Conservation (phyloP, 306 rosid species). For the Vicia villosa region DNA sequence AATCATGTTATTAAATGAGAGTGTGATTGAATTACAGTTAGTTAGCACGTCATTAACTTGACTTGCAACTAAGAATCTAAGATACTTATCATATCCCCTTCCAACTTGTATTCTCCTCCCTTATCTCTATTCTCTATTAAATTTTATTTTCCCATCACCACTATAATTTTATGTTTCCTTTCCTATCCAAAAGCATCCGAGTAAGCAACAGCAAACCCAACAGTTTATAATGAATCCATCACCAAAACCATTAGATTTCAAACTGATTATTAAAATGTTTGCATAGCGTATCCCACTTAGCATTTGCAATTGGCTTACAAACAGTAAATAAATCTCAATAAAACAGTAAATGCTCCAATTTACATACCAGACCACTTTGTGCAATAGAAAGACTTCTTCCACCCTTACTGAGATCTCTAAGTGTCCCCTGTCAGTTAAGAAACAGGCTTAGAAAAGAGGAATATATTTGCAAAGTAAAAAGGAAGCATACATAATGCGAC, state of each 20-base stretch:
- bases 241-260: constrained; percentile 17
- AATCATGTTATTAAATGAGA: constrained; percentile 9
- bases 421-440: constrained; percentile 76
- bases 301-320: constrained; percentile 15
- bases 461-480: constrained; percentile 19
- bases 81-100: constrained; percentile 3
- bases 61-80: background rate
- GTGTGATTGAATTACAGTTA: constrained; percentile 1
- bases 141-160: constrained; percentile 4
- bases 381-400: constrained; percentile 68
- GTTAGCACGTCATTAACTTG: constrained; percentile 8
- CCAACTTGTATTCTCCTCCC: background rate
- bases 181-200: constrained; percentile 1
- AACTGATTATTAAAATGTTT: constrained; percentile 15
- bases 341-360: constrained; percentile 19
- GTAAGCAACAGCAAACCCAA: constrained; percentile 4
- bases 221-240: constrained; percentile 11
- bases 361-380: constrained; percentile 71
- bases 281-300: constrained; percentile 15
- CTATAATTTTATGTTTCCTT: constrained; percentile 11
- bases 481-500: constrained; percentile 12
- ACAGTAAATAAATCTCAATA: background rate
- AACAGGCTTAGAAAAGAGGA: constrained; percentile 38
- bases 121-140: constrained; percentile 14
- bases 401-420: constrained; percentile 96